Evolutionary conservation across 1,284 basidiomycete species (phyloP).

Genomic region (Rhodotorula sp.): DNA sequence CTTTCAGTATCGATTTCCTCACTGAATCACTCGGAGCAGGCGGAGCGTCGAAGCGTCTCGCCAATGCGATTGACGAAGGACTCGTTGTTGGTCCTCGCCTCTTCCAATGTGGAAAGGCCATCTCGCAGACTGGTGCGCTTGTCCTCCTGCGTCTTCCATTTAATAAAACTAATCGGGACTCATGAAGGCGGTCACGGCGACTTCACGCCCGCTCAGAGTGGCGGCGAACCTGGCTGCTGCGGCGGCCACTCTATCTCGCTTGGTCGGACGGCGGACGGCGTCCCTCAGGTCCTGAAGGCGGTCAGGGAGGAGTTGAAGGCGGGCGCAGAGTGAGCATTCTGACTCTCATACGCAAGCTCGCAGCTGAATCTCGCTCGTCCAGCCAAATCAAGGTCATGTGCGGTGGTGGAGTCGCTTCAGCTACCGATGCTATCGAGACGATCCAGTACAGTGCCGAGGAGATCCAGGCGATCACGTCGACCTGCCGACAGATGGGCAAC

Average conservation of each 20-base stretch:
- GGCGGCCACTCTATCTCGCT: conserved; percentile 51
- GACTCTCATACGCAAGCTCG: too few species aligned
- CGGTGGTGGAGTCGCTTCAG: conserved; percentile 55
- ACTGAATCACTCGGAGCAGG: conserved; percentile 27
- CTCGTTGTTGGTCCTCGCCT: conserved; percentile 54
- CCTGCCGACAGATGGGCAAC: conserved; percentile 54
- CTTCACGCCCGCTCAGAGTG: conserved; percentile 42
- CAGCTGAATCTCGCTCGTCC: background rate
- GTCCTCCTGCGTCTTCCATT: background rate
- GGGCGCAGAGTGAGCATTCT: conserved; percentile 52
- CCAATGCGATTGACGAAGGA: conserved; percentile 54
- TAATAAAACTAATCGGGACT: too few species aligned
- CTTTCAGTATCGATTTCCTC: too few species aligned
- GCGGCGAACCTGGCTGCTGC: conserved; percentile 51
- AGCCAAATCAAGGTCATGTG: conserved; percentile 52
- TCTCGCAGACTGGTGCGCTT: conserved; percentile 52
- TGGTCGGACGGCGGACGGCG: conserved; percentile 48
- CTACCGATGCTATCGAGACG: conserved; percentile 56
- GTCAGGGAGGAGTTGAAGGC: conserved; percentile 54
- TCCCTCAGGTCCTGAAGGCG: conserved; percentile 53
- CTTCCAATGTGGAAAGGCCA: conserved; percentile 55
- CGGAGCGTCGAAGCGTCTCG: conserved; percentile 54
- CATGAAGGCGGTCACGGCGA: conserved; percentile 55
- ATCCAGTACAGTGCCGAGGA: conserved; percentile 57
- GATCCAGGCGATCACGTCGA: conserved; percentile 55